phyloP scores from a whole-genome alignment of 192 early-diverging fungal species.

The Backusella mclennaniae region DNA sequence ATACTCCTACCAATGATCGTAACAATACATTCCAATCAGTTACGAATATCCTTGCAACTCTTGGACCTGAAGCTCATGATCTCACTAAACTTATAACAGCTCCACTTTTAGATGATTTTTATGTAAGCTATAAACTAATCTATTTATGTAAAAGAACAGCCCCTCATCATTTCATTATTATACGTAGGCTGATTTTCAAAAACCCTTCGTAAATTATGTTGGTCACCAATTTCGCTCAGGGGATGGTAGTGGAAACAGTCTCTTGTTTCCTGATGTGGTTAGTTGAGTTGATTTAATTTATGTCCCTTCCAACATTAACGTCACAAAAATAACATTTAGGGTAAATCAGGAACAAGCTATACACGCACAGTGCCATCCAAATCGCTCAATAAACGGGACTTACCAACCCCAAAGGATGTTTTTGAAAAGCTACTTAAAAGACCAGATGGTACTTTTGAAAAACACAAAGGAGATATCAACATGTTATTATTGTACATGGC shows the following conservation, averaged over 20 bases:
- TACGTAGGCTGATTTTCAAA: slow-evolving; percentile 17
- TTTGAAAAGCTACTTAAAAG: slow-evolving; percentile 21
- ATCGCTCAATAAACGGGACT: not conserved
- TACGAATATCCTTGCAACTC: slow-evolving; percentile 5
- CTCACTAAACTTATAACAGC: not conserved
- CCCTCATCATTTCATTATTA: not conserved
- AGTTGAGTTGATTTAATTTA: not conserved
- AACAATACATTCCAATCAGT: slow-evolving; percentile 18
- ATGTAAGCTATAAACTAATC: not conserved
- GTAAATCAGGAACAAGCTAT: slow-evolving; percentile 16
- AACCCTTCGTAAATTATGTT: slow-evolving; percentile 24
- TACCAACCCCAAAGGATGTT: slow-evolving; percentile 8
- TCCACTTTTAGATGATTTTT: slow-evolving; percentile 10
- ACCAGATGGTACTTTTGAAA: slow-evolving; percentile 18
- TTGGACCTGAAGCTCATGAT: slow-evolving; percentile 13
- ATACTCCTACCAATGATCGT: slow-evolving; percentile 17
- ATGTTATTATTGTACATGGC: slow-evolving; percentile 41
- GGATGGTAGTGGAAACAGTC: slow-evolving; percentile 24
- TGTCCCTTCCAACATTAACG: too few relatives aligned
- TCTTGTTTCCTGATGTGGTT: slow-evolving; percentile 21
- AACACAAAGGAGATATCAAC: slow-evolving; percentile 38
- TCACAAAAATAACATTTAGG: not conserved
- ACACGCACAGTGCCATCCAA: slow-evolving; percentile 9
- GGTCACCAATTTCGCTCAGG: slow-evolving; percentile 20
- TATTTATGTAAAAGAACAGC: not conserved